phyloP scores from a whole-genome alignment of 2,329 filamentous ascomycete genomes.

The Phyllosticta citribraziliensis region DNA sequence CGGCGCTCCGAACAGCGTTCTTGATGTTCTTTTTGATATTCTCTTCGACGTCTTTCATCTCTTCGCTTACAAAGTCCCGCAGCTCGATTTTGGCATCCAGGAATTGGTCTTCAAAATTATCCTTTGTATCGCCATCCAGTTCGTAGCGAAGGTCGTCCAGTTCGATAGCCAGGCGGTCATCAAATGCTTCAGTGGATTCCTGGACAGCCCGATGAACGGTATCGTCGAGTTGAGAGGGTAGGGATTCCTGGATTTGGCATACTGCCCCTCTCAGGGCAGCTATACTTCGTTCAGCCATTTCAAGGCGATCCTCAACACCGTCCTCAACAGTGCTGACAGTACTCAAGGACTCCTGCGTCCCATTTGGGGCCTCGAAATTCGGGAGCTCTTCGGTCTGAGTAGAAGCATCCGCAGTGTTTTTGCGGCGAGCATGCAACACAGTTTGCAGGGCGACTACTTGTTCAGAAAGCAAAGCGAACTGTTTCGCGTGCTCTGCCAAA shows the following conservation, averaged over 20 bases:
- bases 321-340: not conserved
- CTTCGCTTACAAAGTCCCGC: not conserved
- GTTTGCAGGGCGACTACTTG: not conserved
- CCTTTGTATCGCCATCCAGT: not conserved
- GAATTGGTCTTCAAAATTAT: not conserved
- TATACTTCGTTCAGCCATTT: not conserved
- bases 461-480: not conserved
- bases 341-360: not conserved
- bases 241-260: not conserved
- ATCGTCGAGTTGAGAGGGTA: not conserved
- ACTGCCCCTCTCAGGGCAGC: not conserved
- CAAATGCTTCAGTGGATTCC: not conserved
- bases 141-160: not conserved
- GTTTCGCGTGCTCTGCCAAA: not conserved
- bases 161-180: not conserved
- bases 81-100: not conserved
- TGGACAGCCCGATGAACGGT: not conserved
- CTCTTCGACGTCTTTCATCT: not conserved
- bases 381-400: not conserved
- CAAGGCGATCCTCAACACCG: not conserved
- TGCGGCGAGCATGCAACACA: not conserved
- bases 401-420: not conserved
- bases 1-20: not conserved
- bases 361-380: not conserved
- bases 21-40: not conserved